Percentiles rank a stretch among this genome's conserved stretches.
phyloP scores from a whole-genome alignment of 192 early-diverging fungal species.

The Rhizoclosmatium sp. region DNA sequence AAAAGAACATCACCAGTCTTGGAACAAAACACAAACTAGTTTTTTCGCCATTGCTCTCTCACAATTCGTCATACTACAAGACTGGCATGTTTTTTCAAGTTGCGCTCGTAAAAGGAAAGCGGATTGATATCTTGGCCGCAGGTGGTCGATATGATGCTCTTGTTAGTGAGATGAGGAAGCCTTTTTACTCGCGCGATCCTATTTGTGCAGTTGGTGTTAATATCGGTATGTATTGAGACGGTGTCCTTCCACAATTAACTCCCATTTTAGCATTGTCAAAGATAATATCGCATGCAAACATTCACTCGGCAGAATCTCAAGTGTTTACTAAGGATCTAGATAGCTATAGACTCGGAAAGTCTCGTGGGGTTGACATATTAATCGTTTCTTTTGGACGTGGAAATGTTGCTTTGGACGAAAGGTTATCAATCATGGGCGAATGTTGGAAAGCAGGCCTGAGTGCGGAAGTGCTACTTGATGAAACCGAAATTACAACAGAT shows the following conservation, averaged over 20 bases:
- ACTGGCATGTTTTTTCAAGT: slow-evolving; percentile 72
- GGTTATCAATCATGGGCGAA: slow-evolving; percentile 78
- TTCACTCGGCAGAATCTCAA: background rate
- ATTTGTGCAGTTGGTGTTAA: slow-evolving; percentile 78
- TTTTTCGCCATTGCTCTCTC: slow-evolving; percentile 67
- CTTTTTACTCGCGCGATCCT: slow-evolving; percentile 49
- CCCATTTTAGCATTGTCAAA: background rate
- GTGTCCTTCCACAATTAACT: background rate
- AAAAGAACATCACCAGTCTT: slow-evolving; percentile 29
- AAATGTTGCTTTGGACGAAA: slow-evolving; percentile 71
- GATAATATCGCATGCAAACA: background rate
- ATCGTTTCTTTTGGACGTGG: slow-evolving; percentile 82
- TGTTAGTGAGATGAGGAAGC: slow-evolving; percentile 58
- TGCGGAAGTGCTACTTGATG: slow-evolving; percentile 72
- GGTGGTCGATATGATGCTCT: slow-evolving; percentile 78
- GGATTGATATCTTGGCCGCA: slow-evolving; percentile 69
- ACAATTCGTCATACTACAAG: slow-evolving; percentile 66
- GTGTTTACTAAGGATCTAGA: slow-evolving; percentile 45
- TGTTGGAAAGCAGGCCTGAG: slow-evolving; percentile 80
- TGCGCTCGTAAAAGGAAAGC: slow-evolving; percentile 46
- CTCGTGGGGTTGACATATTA: slow-evolving; percentile 73
- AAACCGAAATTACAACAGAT: slow-evolving; percentile 30
- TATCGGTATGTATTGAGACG: slow-evolving; percentile 65
- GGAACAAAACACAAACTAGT: slow-evolving; percentile 52
- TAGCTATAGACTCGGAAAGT: slow-evolving; percentile 39